Conservation (phyloP, 352 stramenopile species). For the Globisporangium mamillatum region DNA sequence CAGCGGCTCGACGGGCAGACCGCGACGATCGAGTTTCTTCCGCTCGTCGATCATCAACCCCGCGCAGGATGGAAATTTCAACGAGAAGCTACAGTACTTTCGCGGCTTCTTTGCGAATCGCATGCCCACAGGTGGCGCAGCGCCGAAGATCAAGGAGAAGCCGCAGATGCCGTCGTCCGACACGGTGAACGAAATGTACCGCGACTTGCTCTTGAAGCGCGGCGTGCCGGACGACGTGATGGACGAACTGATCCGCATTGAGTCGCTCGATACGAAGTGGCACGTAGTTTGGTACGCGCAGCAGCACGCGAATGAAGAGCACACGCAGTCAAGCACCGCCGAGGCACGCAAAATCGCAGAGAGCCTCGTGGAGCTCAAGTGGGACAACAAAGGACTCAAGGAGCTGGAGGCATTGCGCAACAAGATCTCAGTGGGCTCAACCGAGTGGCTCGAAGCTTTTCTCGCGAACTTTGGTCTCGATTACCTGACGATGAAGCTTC, state of each 20-base stretch:
- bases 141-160: slow-evolving; percentile 70
- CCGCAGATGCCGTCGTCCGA: slow-evolving; percentile 52
- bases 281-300: slow-evolving; percentile 83
- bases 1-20: slow-evolving; percentile 26
- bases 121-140: slow-evolving; percentile 67
- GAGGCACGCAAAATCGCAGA: slow-evolving; percentile 70
- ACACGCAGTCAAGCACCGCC: slow-evolving; percentile 47
- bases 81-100: slow-evolving; percentile 87
- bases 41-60: slow-evolving; percentile 64
- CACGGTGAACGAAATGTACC: slow-evolving; percentile 86
- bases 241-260: slow-evolving; percentile 82
- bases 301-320: slow-evolving; percentile 75
- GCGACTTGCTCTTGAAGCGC: slow-evolving; percentile 73
- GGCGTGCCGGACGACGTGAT: slow-evolving; percentile 81
- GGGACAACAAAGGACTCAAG: slow-evolving; percentile 77
- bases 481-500: slow-evolving; percentile 86
- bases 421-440: slow-evolving; percentile 67
- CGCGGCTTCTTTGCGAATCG: slow-evolving; percentile 80
- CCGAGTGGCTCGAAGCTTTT: slow-evolving; percentile 80
- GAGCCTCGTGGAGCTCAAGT: slow-evolving; percentile 77
- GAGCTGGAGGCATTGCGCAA: slow-evolving; percentile 65
- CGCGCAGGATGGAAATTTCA: slow-evolving; percentile 75
- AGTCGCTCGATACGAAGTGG: slow-evolving; percentile 84
- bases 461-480: slow-evolving; percentile 73
- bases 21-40: slow-evolving; percentile 75